Base-by-base conservation (phyloP, 768 basidiomycete species). In the Termitomyces sp. region DNA sequence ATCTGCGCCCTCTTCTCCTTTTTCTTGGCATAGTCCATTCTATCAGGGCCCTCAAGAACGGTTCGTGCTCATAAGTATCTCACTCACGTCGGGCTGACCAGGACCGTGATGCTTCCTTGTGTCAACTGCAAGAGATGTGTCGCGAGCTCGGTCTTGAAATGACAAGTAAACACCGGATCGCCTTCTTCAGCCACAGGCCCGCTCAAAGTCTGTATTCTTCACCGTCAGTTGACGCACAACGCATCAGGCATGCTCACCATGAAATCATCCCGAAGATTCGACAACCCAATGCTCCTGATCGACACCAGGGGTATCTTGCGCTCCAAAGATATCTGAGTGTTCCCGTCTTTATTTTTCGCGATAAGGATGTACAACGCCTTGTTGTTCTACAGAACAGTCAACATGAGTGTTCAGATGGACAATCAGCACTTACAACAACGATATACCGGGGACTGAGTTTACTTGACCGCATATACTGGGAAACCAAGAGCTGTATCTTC, bases 141-240 rank as follows among this genome's bases (percentile, higher is more conserved):
- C 16, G 86, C 79, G 53, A 99, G 78, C 68, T 99, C 97, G 0
- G 97, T 98, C 81, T 99, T 99, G 83, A 98, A 95, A 61, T 86
- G 79, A 64, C 91, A 94, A 61, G 84, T 88, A 67, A 99, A 80
- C 58, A 98, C 77, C 0, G 96, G 94, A 68, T 99, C 97, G 32
- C 95, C 96, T 69, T 98, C 96, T 70, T 98, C 95, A 18, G 87
- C 85, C 9, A 80, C 76, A 56, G 80, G 84, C 46, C 83, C 82
- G 66, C 95, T 95, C 67, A 98, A 72, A 1, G 80, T 83, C 94
- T 61, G 20, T 26, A 26, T 28, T 13, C 33, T 14, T 26, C 30
- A 0, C 0, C 30, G 13, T 26, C 26, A 68, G 36, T 26, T 67
- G 45, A 38, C 28, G 45, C 3, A 33, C 9, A 52, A 36, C 32